A percentile compares a stretch with the other conserved stretches of the same genome.
phyloP scores from a whole-genome alignment of 2,329 filamentous ascomycete species.

The Phialophora tarda region DNA sequence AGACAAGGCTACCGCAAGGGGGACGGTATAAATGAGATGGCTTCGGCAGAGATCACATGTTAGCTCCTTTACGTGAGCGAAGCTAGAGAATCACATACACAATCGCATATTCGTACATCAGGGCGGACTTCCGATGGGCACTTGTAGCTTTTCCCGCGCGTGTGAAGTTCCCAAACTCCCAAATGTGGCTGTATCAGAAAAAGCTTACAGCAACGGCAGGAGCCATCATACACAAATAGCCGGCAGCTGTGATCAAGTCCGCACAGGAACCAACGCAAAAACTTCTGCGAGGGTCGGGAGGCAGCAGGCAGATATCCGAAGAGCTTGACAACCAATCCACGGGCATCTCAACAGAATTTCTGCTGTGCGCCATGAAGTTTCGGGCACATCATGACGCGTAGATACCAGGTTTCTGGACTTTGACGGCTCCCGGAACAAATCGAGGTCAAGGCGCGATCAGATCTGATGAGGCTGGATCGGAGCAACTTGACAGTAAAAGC shows the following conservation, averaged over 20 bases:
- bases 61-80: neutral
- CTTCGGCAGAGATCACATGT: conserved; percentile 46
- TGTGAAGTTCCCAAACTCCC: neutral
- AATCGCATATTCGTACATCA: conserved; percentile 61
- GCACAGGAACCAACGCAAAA: conserved; percentile 1
- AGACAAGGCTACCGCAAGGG: conserved; percentile 65
- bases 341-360: neutral
- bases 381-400: conserved; percentile 22
- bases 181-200: conserved; percentile 11
- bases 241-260: conserved; percentile 7
- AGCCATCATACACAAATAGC: conserved; percentile 18
- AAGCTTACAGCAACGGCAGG: conserved; percentile 15
- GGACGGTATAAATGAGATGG: conserved; percentile 71
- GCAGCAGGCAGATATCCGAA: neutral
- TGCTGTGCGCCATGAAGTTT: conserved; percentile 15
- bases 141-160: neutral
- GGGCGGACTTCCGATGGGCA: conserved; percentile 11
- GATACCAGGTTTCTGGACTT: conserved; percentile 4
- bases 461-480: neutral
- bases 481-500: neutral
- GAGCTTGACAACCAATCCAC: neutral
- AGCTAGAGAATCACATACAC: conserved; percentile 55
- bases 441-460: conserved; percentile 2
- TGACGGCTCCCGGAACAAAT: conserved; percentile 1
- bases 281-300: neutral